phyloP scores from a whole-genome alignment of 129 eudicot species.

The Artemisia tridentata region DNA sequence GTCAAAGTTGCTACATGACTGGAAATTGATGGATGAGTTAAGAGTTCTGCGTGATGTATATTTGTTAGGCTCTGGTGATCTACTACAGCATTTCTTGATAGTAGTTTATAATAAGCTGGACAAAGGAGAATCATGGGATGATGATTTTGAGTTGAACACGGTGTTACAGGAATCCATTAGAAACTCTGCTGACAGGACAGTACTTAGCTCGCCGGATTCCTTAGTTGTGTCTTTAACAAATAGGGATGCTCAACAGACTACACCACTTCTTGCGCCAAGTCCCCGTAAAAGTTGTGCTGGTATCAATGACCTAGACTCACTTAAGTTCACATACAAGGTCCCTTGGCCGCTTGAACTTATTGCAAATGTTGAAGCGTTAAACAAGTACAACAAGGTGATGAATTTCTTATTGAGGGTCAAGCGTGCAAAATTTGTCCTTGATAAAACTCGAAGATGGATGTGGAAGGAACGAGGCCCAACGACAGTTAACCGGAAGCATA shows the following conservation, averaged over 20 bases:
- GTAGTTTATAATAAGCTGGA: conserved; percentile 79
- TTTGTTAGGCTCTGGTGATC: conserved; percentile 97
- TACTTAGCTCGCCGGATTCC: conserved; percentile 78
- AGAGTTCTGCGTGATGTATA: conserved; percentile 83
- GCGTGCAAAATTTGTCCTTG: conserved; percentile 95
- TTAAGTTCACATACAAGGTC: conserved; percentile 89
- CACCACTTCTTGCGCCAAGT: conserved; percentile 48
- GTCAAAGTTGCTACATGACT: conserved; percentile 80
- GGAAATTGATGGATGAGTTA: conserved; percentile 96
- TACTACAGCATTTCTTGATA: conserved; percentile 86
- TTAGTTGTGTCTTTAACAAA: conserved; percentile 82
- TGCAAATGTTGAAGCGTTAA: conserved; percentile 80
- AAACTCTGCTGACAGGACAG: conserved; percentile 80
- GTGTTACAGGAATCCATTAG: conserved; percentile 90
- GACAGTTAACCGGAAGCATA: conserved; percentile 62
- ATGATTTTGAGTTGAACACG: conserved; percentile 92
- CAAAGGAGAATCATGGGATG: conserved; percentile 95
- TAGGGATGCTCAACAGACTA: conserved; percentile 43
- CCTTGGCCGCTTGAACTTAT: conserved; percentile 98
- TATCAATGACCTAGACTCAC: conserved; percentile 76
- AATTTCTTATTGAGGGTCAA: conserved; percentile 84
- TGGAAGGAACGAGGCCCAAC: conserved; percentile 85
- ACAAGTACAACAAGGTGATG: conserved; percentile 99
- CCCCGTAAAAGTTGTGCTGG: conserved; percentile 70
- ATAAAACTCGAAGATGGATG: conserved; percentile 95